phyloP scores from a whole-genome alignment of 768 basidiomycete genomes.

The Mycena albidolilacea region DNA sequence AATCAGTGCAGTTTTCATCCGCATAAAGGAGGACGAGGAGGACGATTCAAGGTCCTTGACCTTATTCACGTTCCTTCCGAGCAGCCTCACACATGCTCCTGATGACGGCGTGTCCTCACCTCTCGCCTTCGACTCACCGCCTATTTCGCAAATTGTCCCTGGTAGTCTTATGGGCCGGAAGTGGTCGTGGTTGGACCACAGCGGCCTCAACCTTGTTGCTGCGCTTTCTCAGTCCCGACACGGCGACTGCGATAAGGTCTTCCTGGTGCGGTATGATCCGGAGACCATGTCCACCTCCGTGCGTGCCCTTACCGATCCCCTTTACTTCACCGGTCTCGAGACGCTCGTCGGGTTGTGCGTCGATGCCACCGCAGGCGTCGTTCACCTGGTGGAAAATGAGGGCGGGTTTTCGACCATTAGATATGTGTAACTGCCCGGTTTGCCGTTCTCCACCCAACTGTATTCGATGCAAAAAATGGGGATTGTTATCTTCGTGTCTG shows the following conservation, averaged over 20 bases:
- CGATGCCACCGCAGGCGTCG: constrained; percentile 28
- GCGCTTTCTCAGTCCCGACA: not conserved
- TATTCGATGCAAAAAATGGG: too few relatives aligned
- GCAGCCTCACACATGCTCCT: constrained; percentile 13
- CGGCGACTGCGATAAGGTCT: not conserved
- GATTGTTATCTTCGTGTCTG: too few relatives aligned
- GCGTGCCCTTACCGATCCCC: constrained; percentile 17
- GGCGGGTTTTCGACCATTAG: constrained; percentile 15
- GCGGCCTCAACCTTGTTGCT: constrained; percentile 20
- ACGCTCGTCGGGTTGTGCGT: constrained; percentile 4
- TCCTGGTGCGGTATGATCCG: constrained; percentile 37
- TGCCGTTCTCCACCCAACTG: too few relatives aligned
- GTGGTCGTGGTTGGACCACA: constrained; percentile 31
- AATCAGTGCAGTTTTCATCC: constrained; percentile 27
- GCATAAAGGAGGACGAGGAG: not conserved
- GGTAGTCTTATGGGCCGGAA: not conserved
- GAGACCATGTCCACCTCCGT: not conserved
- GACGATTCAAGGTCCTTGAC: not conserved
- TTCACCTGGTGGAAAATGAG: constrained; percentile 6
- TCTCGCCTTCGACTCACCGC: constrained; percentile 17
- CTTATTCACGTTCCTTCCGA: constrained; percentile 25
- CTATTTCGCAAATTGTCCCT: not conserved
- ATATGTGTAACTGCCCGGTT: not conserved
- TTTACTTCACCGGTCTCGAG: not conserved
- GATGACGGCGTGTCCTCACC: constrained; percentile 28